A percentile compares a stretch with the other conserved stretches of the same genome.
phyloP scores from a whole-genome alignment of 1,284 basidiomycete species.

The Apiotrichum mycotoxinovorans region DNA sequence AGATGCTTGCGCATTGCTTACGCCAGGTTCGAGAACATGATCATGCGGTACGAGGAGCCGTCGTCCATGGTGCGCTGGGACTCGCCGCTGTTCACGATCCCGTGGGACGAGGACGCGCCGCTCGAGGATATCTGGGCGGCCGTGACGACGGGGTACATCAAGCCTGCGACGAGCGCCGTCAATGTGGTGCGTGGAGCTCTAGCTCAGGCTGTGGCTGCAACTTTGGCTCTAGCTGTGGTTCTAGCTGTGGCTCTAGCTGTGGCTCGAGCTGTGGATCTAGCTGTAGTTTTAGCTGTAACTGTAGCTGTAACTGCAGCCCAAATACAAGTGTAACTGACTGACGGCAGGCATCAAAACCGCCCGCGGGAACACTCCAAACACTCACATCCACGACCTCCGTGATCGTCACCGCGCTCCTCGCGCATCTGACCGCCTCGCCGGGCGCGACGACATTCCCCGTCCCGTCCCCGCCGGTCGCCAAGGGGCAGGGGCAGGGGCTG shows the following conservation, averaged over 20 bases:
- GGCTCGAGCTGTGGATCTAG: too few species aligned
- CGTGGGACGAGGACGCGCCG: conserved; percentile 67
- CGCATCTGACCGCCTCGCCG: conserved; percentile 56
- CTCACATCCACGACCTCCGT: conserved; percentile 68
- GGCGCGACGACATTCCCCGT: conserved; percentile 55
- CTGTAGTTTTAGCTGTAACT: too few species aligned
- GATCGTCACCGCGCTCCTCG: conserved; percentile 66
- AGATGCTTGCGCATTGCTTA: background rate
- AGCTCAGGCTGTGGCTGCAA: too few species aligned
- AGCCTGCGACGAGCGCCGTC: conserved; percentile 83
- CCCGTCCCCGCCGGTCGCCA: conserved; percentile 54
- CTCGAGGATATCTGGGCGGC: conserved; percentile 74
- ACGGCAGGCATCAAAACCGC: conserved; percentile 66
- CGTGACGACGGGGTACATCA: conserved; percentile 70
- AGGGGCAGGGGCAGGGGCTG: conserved; percentile 12
- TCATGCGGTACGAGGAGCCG: conserved; percentile 90
- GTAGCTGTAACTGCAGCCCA: too few species aligned
- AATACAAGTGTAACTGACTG: conserved; percentile 1
- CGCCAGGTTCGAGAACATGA: conserved; percentile 77
- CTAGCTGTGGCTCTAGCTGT: too few species aligned
- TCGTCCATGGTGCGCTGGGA: conserved; percentile 98
- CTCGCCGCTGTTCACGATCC: conserved; percentile 81
- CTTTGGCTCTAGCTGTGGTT: too few species aligned
- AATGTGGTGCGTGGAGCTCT: conserved; percentile 68
- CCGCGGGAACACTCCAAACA: conserved; percentile 72